These are phyloP conservation scores for Cylindrodendrum hubeiense DNA, from an alignment of 2,329 filamentous ascomycete species.

Conservation along the genomic window DNA sequence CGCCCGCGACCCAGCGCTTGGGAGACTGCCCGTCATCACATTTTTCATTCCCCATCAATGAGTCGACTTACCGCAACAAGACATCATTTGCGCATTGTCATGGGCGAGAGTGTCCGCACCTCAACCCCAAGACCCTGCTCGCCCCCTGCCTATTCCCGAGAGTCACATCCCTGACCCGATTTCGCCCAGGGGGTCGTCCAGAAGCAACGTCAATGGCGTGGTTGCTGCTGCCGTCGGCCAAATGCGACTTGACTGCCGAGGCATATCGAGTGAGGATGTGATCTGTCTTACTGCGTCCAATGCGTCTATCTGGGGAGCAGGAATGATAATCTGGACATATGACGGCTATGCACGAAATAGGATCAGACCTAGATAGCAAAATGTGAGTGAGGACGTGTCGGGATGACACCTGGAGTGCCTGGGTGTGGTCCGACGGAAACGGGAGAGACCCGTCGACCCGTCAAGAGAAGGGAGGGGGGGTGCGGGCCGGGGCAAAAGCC, in stretches of 20 bases:
- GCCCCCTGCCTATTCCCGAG: constrained; percentile 37
- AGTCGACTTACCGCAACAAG: constrained; percentile 11
- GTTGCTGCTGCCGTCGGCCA: constrained; percentile 23
- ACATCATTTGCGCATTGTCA: constrained; percentile 15
- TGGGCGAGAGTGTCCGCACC: background rate
- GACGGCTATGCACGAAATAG: constrained; percentile 7
- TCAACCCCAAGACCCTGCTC: constrained; percentile 11
- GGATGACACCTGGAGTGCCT: constrained; percentile 8
- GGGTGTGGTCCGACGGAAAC: constrained; percentile 23
- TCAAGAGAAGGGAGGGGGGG: constrained; percentile 4
- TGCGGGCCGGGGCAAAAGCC: constrained; percentile 21
- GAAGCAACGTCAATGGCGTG: constrained; percentile 35
- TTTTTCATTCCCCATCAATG: constrained; percentile 1
- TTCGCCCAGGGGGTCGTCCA: constrained; percentile 22
- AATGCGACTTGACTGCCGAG: constrained; percentile 30
- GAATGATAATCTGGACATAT: constrained; percentile 5
- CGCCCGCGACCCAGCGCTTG: constrained; percentile 10
- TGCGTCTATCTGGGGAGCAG: constrained; percentile 8
- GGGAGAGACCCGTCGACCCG: constrained; percentile 15
- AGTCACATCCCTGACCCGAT: constrained; percentile 33
- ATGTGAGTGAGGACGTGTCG: constrained; percentile 8
- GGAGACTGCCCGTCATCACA: constrained; percentile 9
- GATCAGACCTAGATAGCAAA: background rate
- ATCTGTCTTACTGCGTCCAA: constrained; percentile 16
- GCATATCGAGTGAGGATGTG: constrained; percentile 19